Evolutionary conservation across 176 grass and related monocot species (phyloP).

Genomic region (Ampelocalamus luodianensis): DNA sequence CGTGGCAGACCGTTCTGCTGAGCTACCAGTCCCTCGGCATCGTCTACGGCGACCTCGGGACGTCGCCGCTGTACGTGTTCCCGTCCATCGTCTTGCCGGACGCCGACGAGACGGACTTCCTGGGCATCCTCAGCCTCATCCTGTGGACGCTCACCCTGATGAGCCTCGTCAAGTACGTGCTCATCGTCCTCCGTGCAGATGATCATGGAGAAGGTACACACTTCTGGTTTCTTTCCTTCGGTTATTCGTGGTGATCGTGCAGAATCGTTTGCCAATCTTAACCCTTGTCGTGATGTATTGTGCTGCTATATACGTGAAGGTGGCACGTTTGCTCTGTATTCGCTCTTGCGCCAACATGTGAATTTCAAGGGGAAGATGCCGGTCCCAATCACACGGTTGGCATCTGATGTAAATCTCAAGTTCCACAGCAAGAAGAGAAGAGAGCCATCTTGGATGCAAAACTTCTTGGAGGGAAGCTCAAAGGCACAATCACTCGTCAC

Average conservation of each 20-base stretch:
- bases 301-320: conserved; percentile 28
- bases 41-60: conserved; percentile 71
- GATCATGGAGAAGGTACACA: conserved; percentile 66
- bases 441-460: conserved; percentile 35
- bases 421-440: conserved; percentile 43
- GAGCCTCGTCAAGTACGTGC: conserved; percentile 67
- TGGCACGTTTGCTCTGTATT: conserved; percentile 77
- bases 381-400: conserved; percentile 38
- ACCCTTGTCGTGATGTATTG: neutral
- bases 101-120: conserved; percentile 50
- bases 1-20: conserved; percentile 45
- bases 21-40: conserved; percentile 68
- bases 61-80: conserved; percentile 74
- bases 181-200: conserved; percentile 61
- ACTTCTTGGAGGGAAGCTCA: conserved; percentile 49
- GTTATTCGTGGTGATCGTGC: neutral
- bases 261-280: neutral
- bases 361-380: conserved; percentile 60
- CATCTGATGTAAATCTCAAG: conserved; percentile 50
- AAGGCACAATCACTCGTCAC: conserved; percentile 46
- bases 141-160: conserved; percentile 66
- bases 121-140: conserved; percentile 68
- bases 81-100: conserved; percentile 54
- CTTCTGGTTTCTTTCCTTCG: neutral
- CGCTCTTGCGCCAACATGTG: conserved; percentile 63